A percentile compares a stretch with the other conserved stretches of the same genome.
Evolutionary conservation across 495 filamentous ascomycete genomes (phyloP).

Genomic region (Xylaria intraflava): DNA sequence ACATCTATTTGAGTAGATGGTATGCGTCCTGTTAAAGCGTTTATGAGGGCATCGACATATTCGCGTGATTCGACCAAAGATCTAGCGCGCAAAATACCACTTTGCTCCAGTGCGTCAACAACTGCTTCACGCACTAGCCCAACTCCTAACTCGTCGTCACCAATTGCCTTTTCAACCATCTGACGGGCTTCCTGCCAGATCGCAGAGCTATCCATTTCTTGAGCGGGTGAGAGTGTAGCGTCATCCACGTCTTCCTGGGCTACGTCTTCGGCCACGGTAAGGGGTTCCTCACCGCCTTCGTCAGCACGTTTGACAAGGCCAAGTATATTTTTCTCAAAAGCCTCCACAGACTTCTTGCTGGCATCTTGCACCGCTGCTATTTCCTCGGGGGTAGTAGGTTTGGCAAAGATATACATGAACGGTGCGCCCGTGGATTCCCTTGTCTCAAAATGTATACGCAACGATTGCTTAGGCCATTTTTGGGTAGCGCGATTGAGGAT

Average conservation of each 20-base stretch:
- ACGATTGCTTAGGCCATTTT: slow-evolving; percentile 64
- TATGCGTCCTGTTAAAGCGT: slow-evolving; percentile 27
- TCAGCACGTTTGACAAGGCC: slow-evolving; percentile 35
- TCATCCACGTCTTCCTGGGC: slow-evolving; percentile 18
- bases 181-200: slow-evolving; percentile 49
- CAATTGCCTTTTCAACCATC: slow-evolving; percentile 49
- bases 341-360: slow-evolving; percentile 54
- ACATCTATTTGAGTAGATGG: slow-evolving; percentile 4
- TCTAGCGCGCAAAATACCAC: slow-evolving; percentile 33
- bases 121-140: slow-evolving; percentile 38
- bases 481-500: slow-evolving; percentile 64
- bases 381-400: slow-evolving; percentile 68
- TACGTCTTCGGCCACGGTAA: slow-evolving; percentile 14
- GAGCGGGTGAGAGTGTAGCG: slow-evolving; percentile 16
- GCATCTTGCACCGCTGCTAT: slow-evolving; percentile 67
- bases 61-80: slow-evolving; percentile 29
- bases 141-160: slow-evolving; percentile 45
- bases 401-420: slow-evolving; percentile 84
- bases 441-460: slow-evolving; percentile 86
- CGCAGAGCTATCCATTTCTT: slow-evolving; percentile 20
- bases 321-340: slow-evolving; percentile 59
- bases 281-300: slow-evolving; percentile 15
- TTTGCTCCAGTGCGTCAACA: slow-evolving; percentile 37
- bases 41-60: slow-evolving; percentile 36
- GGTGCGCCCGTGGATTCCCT: slow-evolving; percentile 45